phyloP scores from a whole-genome alignment of 2,329 filamentous ascomycete genomes.

The Epichloe typhina region DNA sequence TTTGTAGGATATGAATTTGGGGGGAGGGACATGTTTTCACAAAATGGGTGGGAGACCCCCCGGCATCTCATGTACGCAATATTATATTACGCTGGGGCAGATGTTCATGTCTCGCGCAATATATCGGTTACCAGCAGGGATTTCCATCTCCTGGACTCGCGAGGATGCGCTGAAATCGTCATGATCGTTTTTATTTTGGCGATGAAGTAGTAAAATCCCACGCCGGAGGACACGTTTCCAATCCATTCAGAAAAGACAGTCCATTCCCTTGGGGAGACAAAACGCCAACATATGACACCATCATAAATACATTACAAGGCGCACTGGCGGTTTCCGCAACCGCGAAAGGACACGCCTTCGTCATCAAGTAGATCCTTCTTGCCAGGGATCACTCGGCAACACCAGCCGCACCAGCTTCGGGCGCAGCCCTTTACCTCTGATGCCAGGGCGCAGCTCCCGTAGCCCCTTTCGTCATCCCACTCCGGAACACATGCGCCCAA shows the following conservation, averaged over 20 bases:
- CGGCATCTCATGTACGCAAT: slow-evolving; percentile 3
- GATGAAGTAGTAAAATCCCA: neutral
- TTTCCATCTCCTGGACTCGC: neutral
- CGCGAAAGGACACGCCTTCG: slow-evolving; percentile 12
- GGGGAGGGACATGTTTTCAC: neutral
- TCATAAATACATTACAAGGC: neutral
- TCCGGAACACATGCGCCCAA: slow-evolving; percentile 79
- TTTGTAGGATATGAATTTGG: slow-evolving; percentile 3
- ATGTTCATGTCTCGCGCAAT: neutral
- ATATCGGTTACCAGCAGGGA: neutral
- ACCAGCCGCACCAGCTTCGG: slow-evolving; percentile 90
- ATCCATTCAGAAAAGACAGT: neutral
- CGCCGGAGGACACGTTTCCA: neutral
- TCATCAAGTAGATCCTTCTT: slow-evolving; percentile 24
- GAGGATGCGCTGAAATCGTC: neutral
- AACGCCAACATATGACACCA: neutral
- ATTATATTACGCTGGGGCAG: neutral
- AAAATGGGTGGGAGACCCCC: neutral
- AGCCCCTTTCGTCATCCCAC: slow-evolving; percentile 63
- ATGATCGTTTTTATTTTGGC: neutral
- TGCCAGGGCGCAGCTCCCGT: slow-evolving; percentile 47
- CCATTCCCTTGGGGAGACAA: neutral
- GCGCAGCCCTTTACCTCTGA: slow-evolving; percentile 55
- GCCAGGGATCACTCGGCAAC: slow-evolving; percentile 59
- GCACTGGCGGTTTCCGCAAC: slow-evolving; percentile 4